These are phyloP conservation scores for Wickerhamiella slavikovae DNA, from an alignment of 805 yeast genomes.

Conservation along the genomic window DNA sequence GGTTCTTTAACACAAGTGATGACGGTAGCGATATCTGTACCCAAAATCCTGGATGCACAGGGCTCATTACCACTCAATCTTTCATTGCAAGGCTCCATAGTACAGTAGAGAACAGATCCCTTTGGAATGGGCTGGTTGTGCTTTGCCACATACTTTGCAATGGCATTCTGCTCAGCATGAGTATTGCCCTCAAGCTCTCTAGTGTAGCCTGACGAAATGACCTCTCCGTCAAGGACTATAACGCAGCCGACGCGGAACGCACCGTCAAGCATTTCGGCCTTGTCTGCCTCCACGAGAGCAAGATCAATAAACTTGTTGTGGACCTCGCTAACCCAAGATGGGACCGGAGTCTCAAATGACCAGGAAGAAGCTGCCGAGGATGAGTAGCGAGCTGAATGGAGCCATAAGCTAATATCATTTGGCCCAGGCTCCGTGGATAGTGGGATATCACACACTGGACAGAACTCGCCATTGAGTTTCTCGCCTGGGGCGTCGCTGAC, in stretches of 20 bases:
- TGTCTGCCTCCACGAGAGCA: slow-evolving; percentile 60
- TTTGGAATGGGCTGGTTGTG: slow-evolving; percentile 35
- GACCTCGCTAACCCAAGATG: slow-evolving; percentile 58
- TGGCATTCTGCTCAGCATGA: slow-evolving; percentile 91
- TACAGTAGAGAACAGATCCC: slow-evolving; percentile 72
- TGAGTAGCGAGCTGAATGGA: slow-evolving; percentile 73
- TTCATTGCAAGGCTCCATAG: slow-evolving; percentile 93
- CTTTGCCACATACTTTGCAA: slow-evolving; percentile 42
- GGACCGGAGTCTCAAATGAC: slow-evolving; percentile 57
- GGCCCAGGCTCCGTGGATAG: slow-evolving; percentile 77
- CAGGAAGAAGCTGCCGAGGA: slow-evolving; percentile 26
- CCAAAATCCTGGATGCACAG: slow-evolving; percentile 62
- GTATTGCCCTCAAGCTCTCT: slow-evolving; percentile 88
- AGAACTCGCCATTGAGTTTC: slow-evolving; percentile 31
- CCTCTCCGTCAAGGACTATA: slow-evolving; percentile 36
- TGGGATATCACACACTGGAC: slow-evolving; percentile 47
- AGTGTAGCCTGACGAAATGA: slow-evolving; percentile 70
- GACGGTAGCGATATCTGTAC: slow-evolving; percentile 40
- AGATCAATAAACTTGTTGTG: slow-evolving; percentile 44
- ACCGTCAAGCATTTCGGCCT: slow-evolving; percentile 62
- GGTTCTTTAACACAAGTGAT: slow-evolving; percentile 91
- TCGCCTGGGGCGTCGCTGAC: slow-evolving; percentile 32
- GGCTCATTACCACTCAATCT: slow-evolving; percentile 81
- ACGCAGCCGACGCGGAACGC: slow-evolving; percentile 94
- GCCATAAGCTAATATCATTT: slow-evolving; percentile 70